Evolutionary conservation across 441 rosid genomes (phyloP).

Genomic region (Populus hybrid): DNA sequence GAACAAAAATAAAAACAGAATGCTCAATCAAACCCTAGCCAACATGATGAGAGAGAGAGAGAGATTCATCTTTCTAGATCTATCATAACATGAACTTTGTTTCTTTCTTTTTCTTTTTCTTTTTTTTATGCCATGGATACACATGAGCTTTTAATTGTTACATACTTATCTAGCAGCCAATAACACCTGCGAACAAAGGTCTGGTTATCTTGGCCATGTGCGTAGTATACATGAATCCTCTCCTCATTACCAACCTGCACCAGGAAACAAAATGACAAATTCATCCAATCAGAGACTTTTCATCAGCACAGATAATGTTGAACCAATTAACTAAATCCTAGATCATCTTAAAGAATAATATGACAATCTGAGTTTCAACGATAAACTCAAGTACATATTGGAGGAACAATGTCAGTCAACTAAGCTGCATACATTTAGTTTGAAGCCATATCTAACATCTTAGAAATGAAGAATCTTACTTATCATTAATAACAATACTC

Average conservation of each 20-base stretch:
- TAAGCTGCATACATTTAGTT: background rate
- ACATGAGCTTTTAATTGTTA: conserved; percentile 9
- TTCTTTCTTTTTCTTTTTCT: background rate
- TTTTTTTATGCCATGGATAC: background rate
- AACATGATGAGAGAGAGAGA: background rate
- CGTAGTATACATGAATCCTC: conserved; percentile 98
- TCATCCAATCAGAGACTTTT: conserved; percentile 6
- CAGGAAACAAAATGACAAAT: conserved; percentile 19
- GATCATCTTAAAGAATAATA: background rate
- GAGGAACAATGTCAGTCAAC: background rate
- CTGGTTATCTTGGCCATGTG: conserved; percentile 84
- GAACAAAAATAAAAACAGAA: conserved; percentile 13
- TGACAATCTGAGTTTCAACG: background rate
- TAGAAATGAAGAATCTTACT: background rate
- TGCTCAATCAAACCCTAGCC: background rate
- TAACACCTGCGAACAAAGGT: conserved; percentile 98
- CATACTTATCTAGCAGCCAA: conserved; percentile 99
- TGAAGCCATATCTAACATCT: background rate
- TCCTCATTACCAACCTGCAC: conserved; percentile 88
- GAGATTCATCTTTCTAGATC: background rate
- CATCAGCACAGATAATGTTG: background rate
- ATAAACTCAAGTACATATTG: background rate
- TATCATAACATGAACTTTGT: background rate
- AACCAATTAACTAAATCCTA: background rate
- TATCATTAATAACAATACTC: background rate